A percentile compares a stretch with the other conserved stretches of the same genome.
Evolutionary conservation across 1,139 yeast genomes (phyloP).

Genomic region (Scheffersomyces titani): DNA sequence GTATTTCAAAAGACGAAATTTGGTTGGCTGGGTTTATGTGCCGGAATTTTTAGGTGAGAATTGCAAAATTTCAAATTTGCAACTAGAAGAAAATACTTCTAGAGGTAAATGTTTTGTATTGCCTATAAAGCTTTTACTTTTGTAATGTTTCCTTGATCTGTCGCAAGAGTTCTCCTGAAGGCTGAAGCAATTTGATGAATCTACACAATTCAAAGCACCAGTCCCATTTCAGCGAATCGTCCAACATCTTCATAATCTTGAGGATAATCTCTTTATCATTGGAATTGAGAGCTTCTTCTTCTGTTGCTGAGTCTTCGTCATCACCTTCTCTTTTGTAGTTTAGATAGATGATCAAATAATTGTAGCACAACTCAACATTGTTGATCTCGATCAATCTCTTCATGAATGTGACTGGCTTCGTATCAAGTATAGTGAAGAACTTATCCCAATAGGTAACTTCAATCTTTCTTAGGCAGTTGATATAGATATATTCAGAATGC

Average conservation of each 20-base stretch:
- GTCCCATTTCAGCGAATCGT: slow-evolving; percentile 38
- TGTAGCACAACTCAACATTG: slow-evolving; percentile 44
- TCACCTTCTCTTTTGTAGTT: slow-evolving; percentile 38
- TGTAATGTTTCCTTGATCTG: slow-evolving; percentile 5
- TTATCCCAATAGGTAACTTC: slow-evolving; percentile 43
- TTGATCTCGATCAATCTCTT: slow-evolving; percentile 31
- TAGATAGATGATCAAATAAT: slow-evolving; percentile 42
- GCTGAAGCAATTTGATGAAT: slow-evolving; percentile 44
- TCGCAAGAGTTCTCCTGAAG: slow-evolving; percentile 31
- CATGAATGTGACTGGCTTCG: slow-evolving; percentile 45
- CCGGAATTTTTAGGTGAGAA: background rate
- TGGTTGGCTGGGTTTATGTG: slow-evolving; percentile 26
- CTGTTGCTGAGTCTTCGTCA: slow-evolving; percentile 2
- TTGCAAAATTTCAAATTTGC: background rate
- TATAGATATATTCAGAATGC: slow-evolving; percentile 34
- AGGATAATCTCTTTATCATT: slow-evolving; percentile 36
- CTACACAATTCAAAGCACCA: slow-evolving; percentile 50
- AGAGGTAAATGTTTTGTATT: background rate
- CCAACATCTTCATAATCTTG: slow-evolving; percentile 36
- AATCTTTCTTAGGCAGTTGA: slow-evolving; percentile 46
- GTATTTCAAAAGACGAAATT: slow-evolving; percentile 21
- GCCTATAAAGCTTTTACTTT: background rate
- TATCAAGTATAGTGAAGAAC: slow-evolving; percentile 35
- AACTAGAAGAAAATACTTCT: background rate
- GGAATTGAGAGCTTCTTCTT: slow-evolving; percentile 18